Evolutionary conservation across 768 basidiomycete genomes (phyloP).

Genomic region (Phanerochaete carnosa): DNA sequence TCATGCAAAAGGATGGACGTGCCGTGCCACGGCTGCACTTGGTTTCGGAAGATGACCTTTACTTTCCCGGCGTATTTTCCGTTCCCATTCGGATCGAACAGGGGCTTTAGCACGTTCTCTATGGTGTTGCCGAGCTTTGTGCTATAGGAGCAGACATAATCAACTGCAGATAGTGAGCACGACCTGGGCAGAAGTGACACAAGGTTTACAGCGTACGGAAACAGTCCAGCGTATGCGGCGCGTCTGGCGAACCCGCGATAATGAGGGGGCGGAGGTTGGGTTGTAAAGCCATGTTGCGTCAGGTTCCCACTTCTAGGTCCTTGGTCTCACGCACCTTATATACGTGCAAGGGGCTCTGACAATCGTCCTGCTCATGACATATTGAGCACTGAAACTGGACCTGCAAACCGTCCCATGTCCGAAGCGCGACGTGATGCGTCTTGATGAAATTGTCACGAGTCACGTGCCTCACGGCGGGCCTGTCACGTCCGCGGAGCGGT

Average conservation of each 20-base stretch:
- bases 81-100: conserved; percentile 40
- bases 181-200: not conserved
- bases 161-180: conserved; percentile 44
- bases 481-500: no score
- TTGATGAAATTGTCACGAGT: not conserved
- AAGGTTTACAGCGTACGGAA: conserved; percentile 48
- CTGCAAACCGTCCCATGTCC: not conserved
- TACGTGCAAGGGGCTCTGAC: not conserved
- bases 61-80: conserved; percentile 72
- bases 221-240: conserved; percentile 78
- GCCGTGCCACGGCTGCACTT: conserved; percentile 80
- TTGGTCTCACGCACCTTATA: not conserved
- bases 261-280: conserved; percentile 66
- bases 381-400: not conserved
- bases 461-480: not conserved
- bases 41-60: conserved; percentile 66
- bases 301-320: not conserved
- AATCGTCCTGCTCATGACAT: not conserved
- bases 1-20: conserved; percentile 76
- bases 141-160: conserved; percentile 85
- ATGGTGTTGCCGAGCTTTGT: conserved; percentile 60
- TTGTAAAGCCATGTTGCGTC: conserved; percentile 65
- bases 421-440: not conserved
- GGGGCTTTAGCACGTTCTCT: conserved; percentile 57
- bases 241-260: conserved; percentile 52